Evolutionary conservation across 164 flowering plant genomes (phyloP), one percentile per base, ranked within the genome.

Genomic region (Nymphaea thermarum): DNA sequence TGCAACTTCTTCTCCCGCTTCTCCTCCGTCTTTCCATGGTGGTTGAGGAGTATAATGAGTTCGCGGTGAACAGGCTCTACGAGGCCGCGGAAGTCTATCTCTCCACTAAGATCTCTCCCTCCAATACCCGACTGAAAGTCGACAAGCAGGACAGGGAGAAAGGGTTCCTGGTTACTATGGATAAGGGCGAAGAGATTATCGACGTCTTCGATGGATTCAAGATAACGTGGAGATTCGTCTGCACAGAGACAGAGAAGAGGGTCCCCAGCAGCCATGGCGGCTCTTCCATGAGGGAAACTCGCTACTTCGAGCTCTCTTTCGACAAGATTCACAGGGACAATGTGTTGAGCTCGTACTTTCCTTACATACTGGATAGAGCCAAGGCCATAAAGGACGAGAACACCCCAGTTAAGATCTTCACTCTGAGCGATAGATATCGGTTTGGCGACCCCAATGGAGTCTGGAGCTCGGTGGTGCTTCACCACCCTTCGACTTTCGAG

Each of bases 401-500:
- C 51, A 71, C 85, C 75, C 84, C 80, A 67, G 73, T 88, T 72
- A 83, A 80, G 81, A 87, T 85, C 14, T 82, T 74, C 70, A 85
- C 86, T 3, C 84, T 84, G 59, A 72, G 72, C 66, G 67, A 77
- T 36, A 75, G 79, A 2, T 42, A 64, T 18, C 73, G 72, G 5
- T 64, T 65, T 1, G 64, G 73, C 59, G 66, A 74, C 77, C 80
- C 70, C 72, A 72, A 72, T 43, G 62, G 72, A 0, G 72, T 73
- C 78, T 74, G 73, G 80, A 53, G 42, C 0, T 65, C 72, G 0
- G 75, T 81, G 4, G 73, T 64, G 6, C 74, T 87, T 18, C 79
- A 85, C 45, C 89, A 87, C 65, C 87, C 89, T 0, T 82, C 86
- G 3, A 85, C 77, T 0, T 83, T 87, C 62, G 81, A 80, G 15